Evolutionary conservation across 257 asterid species (phyloP), one percentile per base, ranked within the genome.

Genomic region (Solanum bulbocastanum): DNA sequence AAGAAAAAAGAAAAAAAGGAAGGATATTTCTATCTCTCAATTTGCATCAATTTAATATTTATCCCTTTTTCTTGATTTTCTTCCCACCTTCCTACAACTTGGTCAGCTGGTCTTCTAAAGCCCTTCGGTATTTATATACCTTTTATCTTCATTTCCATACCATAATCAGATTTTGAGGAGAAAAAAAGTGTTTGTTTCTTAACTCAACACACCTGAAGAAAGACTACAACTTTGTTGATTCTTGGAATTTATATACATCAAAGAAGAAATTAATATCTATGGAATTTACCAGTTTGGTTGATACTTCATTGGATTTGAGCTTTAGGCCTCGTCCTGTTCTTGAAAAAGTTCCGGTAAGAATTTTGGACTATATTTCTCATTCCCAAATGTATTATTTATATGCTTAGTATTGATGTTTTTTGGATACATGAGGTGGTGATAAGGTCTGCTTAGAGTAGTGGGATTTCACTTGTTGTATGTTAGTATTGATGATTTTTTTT

Each of bases 291-390:
- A 86, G 88, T 75, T 87, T 96, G 89, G 82, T 95, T 76, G 93
- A 95, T 88, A 93, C 96, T 84, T 96, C 99, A 49, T 88, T 96
- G 89, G 94, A 95, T 93, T 98, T 96, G 40, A 94, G 92, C 42
- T 18, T 89, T 56, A 93, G 89, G 33, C 99, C 98, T 60, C 90
- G 87, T 83, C 84, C 93, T 82, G 75, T 90, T 36, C 72, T 90
- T 39, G 93, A 91, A 14, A 93, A 91, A 75, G 85, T 87, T 5
- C 86, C 83, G 94, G 98, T 94, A 93, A 79, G 84, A 25, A 27
- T 81, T 81, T 81, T 46, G 68, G 68, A 44, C 40, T 25, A 20
- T 44, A 16, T 42, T 25, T 23, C 8, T 42, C 36, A 78, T 36
- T 4, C 65, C 16, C 42, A 46, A 79, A 27, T 79, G 66, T 33